Conservation (phyloP, 805 yeast species). For the Grigorovia humatica region DNA sequence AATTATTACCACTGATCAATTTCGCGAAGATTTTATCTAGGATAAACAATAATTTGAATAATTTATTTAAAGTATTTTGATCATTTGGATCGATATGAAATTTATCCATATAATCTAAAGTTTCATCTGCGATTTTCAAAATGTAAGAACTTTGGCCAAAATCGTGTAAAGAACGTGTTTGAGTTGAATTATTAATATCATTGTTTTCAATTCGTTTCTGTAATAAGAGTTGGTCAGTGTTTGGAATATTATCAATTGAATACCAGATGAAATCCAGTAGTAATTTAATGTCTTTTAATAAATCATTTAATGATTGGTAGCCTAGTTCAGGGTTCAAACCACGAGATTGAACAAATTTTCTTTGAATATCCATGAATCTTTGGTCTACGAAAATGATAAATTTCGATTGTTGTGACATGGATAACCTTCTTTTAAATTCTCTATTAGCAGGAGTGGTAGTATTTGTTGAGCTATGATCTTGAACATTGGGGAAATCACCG, state of each 20-base stretch:
- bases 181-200: not conserved
- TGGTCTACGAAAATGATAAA: slow-evolving; percentile 47
- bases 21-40: slow-evolving; percentile 34
- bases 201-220: not conserved
- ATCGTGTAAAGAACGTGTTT: not conserved
- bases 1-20: slow-evolving; percentile 29
- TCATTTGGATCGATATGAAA: slow-evolving; percentile 22
- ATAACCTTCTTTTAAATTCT: slow-evolving; percentile 24
- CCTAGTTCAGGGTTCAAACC: slow-evolving; percentile 27
- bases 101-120: slow-evolving; percentile 49
- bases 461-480: not conserved
- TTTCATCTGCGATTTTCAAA: slow-evolving; percentile 53
- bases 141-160: slow-evolving; percentile 58
- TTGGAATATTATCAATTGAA: slow-evolving; percentile 35
- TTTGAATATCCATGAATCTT: slow-evolving; percentile 41
- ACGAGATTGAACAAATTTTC: slow-evolving; percentile 40
- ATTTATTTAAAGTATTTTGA: slow-evolving; percentile 25
- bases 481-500: not conserved
- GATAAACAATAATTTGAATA: slow-evolving; percentile 31
- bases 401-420: slow-evolving; percentile 44
- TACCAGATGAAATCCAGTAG: slow-evolving; percentile 53
- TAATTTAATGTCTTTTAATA: slow-evolving; percentile 37
- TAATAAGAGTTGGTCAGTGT: slow-evolving; percentile 17
- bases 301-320: slow-evolving; percentile 23
- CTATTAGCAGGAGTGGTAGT: not conserved